Evolutionary conservation across 225 moss, liverwort and hornwort species (phyloP).

Genomic region (Sphagnum contortum): DNA sequence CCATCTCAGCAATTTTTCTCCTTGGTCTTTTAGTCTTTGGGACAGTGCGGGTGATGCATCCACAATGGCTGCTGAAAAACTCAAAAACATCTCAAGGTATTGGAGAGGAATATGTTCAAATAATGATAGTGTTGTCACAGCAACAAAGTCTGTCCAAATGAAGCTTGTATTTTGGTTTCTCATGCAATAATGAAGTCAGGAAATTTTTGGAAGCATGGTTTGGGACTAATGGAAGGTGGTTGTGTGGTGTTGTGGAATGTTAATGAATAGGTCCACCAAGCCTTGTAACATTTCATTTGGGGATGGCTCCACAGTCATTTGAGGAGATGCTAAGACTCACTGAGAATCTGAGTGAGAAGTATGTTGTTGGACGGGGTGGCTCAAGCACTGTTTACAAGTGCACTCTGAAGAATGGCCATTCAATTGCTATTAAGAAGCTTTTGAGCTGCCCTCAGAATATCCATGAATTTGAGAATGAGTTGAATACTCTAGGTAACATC

Average conservation of each 20-base stretch:
- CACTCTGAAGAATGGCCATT: conserved; percentile 79
- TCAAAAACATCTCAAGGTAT: conserved; percentile 45
- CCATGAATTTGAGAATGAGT: conserved; percentile 81
- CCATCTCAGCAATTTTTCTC: conserved; percentile 66
- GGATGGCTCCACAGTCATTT: conserved; percentile 77
- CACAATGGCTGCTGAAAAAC: conserved; percentile 46
- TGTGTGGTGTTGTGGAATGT: too few species aligned
- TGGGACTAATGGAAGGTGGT: too few species aligned
- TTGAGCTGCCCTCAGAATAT: conserved; percentile 78
- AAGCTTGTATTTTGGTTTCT: too few species aligned
- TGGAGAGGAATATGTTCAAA: neutral
- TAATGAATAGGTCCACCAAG: conserved; percentile 40
- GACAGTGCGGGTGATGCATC: conserved; percentile 46
- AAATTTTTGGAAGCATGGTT: too few species aligned
- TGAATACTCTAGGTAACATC: conserved; percentile 77
- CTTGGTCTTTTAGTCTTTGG: conserved; percentile 61
- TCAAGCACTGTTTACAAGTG: conserved; percentile 93
- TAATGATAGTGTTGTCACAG: neutral
- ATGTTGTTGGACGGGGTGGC: conserved; percentile 72
- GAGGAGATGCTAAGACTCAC: conserved; percentile 85
- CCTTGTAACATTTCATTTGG: conserved; percentile 81
- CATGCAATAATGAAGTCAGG: too few species aligned
- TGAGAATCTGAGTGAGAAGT: conserved; percentile 83
- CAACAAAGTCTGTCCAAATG: neutral
- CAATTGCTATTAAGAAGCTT: conserved; percentile 90